Base-by-base conservation (phyloP, 306 rosid genomes). In the Amphicarpaea edgeworthii region DNA sequence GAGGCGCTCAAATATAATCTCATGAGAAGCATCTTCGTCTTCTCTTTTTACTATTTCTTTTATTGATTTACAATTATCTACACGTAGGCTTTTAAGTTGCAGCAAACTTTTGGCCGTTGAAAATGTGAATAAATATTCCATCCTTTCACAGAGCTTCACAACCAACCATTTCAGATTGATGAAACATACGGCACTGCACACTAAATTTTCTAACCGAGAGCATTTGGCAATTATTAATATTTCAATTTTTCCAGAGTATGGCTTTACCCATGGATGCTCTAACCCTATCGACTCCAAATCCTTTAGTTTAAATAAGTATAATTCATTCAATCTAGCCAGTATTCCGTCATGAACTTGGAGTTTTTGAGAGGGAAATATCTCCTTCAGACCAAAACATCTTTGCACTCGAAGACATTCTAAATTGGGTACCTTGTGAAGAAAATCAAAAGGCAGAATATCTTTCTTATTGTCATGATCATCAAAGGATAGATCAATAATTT, bases 81-180 rank as follows among this genome's bases (percentile, higher is more conserved):
- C 28, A 2, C 0, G 0, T 54, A 81, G 43, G 1, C 0, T 7
- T 28, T 58, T 23, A 20, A 80, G 76, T 6, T 9, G 54, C 23
- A 2, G 49, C 64, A 81, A 68, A 41, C 72, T 75, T 47, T 76
- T 28, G 59, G 78, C 59, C 59, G 24, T 40, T 12, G 41, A 73
- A 60, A 1, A 1, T 45, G 15, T 17, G 49, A 81, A 50, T 34
- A 81, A 74, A 43, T 4, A 46, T 6, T 59, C 47, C 76, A 55
- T 23, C 17, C 37, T 12, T 1, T 0, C 0, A 12, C 62, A 55
- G 34, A 0, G 0, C 3, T 0, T 0, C 34, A 55, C 8, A 1
- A 0, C 0, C 37, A 55, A 10, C 16, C 24, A 3, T 23, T 55
- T 55, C 7, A 55, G 16, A 24, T 23, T 55, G 23, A 30, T n/a